Base-by-base conservation (phyloP, 805 yeast species). In the Metschnikowia corniflorae region DNA sequence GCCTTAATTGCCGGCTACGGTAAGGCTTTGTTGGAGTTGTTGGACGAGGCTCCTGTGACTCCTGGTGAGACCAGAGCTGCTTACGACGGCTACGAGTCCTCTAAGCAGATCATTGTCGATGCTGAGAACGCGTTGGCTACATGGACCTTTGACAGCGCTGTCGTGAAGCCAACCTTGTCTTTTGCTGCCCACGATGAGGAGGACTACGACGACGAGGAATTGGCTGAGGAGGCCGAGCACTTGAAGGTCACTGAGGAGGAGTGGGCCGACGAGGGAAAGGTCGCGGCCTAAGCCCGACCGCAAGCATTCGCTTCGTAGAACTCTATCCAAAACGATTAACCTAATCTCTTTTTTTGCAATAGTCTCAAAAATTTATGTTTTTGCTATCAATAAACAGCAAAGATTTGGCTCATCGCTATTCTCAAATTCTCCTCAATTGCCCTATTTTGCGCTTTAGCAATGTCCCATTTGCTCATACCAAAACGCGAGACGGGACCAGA, bases 1-100 rank as follows among this genome's bases (percentile, higher is more conserved):
- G 97, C 97, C 37, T 74, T 93, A 54, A 91, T 91, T 70, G 97
- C 97, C 54, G 97, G 97, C 59, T 93, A 93, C 76, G 97, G 97
- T 72, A 91, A 91, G 76, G 96, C 96, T 29, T 72, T 91, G 50
- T 77, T 93, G 60, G 97, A 93, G 75, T 80, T 91, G 60, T 78
- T 91, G 63, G 97, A 91, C 63, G 97, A 91, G 68, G 70, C 93
- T 50, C 95, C 97, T 47, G 96, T 93, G 49, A 91, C 97, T 51
- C 98, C 98, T 47, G 98, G 98, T 73, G 97, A 91, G 76, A 82
- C 96, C 49, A 87, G 97, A 75, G 91, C 96, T 31, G 91, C 96
- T 43, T 91, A 93, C 69, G 97, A 93, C 60, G 97, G 97, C 51
- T 91, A 88, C 66, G 97, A 91, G 65, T 96, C 96, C 42, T 85